Conservation (phyloP, 495 filamentous ascomycete species). For the Aspergillus homomorphus region DNA sequence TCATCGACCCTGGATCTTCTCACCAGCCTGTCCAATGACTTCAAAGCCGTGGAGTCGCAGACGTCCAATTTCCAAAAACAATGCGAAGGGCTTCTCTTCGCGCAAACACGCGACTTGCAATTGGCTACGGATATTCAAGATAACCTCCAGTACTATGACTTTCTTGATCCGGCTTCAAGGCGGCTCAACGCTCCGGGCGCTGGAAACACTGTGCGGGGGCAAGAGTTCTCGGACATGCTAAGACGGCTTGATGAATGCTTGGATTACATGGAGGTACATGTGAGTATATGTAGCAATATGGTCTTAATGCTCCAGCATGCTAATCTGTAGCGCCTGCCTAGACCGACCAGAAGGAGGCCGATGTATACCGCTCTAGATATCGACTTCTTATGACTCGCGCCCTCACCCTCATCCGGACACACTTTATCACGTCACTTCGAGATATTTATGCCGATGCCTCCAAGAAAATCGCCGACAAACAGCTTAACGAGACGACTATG, state of each 20-base stretch:
- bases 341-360: slow-evolving; percentile 79
- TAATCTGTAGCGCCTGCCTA: slow-evolving; percentile 31
- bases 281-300: slow-evolving; percentile 38
- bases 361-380: slow-evolving; percentile 73
- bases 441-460: slow-evolving; percentile 69
- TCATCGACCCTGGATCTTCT: slow-evolving; percentile 70
- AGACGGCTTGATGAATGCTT: slow-evolving; percentile 82
- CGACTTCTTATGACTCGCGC: slow-evolving; percentile 67
- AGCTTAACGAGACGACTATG: slow-evolving; percentile 73
- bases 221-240: slow-evolving; percentile 82
- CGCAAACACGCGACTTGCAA: slow-evolving; percentile 70
- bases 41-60: slow-evolving; percentile 80
- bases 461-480: slow-evolving; percentile 65
- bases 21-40: slow-evolving; percentile 73
- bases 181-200: slow-evolving; percentile 90
- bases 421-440: slow-evolving; percentile 69
- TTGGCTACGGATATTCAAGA: slow-evolving; percentile 78
- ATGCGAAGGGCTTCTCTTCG: slow-evolving; percentile 78
- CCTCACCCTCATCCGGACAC: slow-evolving; percentile 79
- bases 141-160: slow-evolving; percentile 87
- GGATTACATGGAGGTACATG: slow-evolving; percentile 82
- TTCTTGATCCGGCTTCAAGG: slow-evolving; percentile 85
- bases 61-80: slow-evolving; percentile 87
- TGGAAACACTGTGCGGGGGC: slow-evolving; percentile 72
- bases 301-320: background rate